Evolutionary conservation across 1,284 basidiomycete genomes (phyloP), one percentile per base, ranked within the genome.

Genomic region (Stereum hirsutum): DNA sequence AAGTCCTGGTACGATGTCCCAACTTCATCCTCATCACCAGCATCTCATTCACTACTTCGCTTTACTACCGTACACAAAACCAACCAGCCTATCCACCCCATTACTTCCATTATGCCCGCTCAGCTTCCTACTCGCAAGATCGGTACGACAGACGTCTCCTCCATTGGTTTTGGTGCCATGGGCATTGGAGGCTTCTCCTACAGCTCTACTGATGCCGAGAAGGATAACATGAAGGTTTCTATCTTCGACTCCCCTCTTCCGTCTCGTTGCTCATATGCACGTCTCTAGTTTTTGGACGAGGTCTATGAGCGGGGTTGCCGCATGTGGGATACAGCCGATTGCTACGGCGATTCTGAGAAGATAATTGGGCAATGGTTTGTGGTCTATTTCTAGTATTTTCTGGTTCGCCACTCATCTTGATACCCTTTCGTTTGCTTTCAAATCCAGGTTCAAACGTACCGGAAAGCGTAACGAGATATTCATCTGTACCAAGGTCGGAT

Each of bases 401-500:
- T 34, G 1, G 12, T 26, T n/a, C n/a, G n/a, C n/a, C n/a, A n/a
- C n/a, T n/a, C n/a, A n/a, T n/a, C n/a, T n/a, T n/a, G n/a, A n/a
- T n/a, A n/a, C n/a, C n/a, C n/a, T n/a, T n/a, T n/a, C n/a, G n/a
- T n/a, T n/a, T n/a, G n/a, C n/a, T n/a, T n/a, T n/a, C n/a, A n/a
- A n/a, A n/a, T n/a, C 10, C 33, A 62, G 61, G 64, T 61, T 68
- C 51, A 61, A 62, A 46, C 55, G 54, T n/a, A 63, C 62, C 0
- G 65, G 62, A 6, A 67, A 66, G 50, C 55, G 66, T 23, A 49
- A 48, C 42, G 59, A 67, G 34, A 66, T 72, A 42, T 72, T 71
- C 57, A 54, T 73, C 1, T 68, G 68, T 2, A 71, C 68, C 21
- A 81, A 81, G 52, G 76, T 75, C 48, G 74, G 71, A 0, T 52